A percentile compares a stretch with the other conserved stretches of the same genome.
These are phyloP conservation scores for Macroventuria anomochaeta DNA, from an alignment of 2,329 filamentous ascomycete species.

Conservation along the genomic window DNA sequence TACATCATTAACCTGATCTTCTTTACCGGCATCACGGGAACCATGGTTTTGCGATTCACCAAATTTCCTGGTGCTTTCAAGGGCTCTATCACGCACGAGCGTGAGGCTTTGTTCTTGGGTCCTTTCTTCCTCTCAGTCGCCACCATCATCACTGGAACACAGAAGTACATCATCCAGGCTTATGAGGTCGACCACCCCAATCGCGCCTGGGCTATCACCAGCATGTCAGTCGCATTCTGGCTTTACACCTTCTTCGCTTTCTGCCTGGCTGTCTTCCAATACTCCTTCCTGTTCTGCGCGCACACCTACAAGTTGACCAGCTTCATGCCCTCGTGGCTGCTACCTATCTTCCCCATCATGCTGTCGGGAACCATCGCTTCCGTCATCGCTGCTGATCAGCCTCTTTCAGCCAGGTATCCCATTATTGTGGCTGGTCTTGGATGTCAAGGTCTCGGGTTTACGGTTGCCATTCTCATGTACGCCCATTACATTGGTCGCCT, in stretches of 20 bases:
- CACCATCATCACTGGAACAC: slow-evolving; percentile 53
- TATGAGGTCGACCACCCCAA: slow-evolving; percentile 48
- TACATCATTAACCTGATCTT: slow-evolving; percentile 60
- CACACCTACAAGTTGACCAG: slow-evolving; percentile 66
- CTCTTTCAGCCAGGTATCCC: slow-evolving; percentile 61
- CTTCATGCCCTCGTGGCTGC: slow-evolving; percentile 77
- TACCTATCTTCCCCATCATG: slow-evolving; percentile 79
- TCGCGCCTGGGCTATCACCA: slow-evolving; percentile 51
- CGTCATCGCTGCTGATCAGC: slow-evolving; percentile 68
- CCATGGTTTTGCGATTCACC: slow-evolving; percentile 54
- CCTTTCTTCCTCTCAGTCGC: slow-evolving; percentile 52
- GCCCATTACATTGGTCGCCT: slow-evolving; percentile 73
- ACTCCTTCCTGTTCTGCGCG: slow-evolving; percentile 69
- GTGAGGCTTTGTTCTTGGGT: slow-evolving; percentile 59
- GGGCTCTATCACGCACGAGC: slow-evolving; percentile 56
- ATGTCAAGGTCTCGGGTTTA: slow-evolving; percentile 73
- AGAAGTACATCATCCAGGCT: slow-evolving; percentile 44
- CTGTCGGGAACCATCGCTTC: slow-evolving; percentile 73
- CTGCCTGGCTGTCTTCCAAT: slow-evolving; percentile 55
- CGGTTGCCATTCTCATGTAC: slow-evolving; percentile 75
- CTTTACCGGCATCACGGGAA: slow-evolving; percentile 47
- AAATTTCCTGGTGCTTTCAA: slow-evolving; percentile 54
- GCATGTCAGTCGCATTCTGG: slow-evolving; percentile 53
- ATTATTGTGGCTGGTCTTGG: slow-evolving; percentile 71
- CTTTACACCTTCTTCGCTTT: slow-evolving; percentile 52